Evolutionary conservation across 2,329 filamentous ascomycete species (phyloP), one percentile per base, ranked within the genome.

Genomic region (Aspergillus viridinutans): DNA sequence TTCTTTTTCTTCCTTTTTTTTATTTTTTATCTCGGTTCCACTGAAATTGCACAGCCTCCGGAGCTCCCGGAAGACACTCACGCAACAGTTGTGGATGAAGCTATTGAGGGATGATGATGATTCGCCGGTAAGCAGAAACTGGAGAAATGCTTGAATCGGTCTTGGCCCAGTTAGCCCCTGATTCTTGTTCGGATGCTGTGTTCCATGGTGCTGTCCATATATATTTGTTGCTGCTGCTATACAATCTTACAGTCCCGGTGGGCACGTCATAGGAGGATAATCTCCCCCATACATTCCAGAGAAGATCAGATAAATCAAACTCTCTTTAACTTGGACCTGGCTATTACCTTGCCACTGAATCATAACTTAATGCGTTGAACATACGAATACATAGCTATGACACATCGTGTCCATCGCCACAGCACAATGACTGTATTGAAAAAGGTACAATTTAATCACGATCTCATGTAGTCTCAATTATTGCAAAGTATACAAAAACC

Each of bases 31-130:
- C 32, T 5, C 23, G 25, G 3, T 23, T 45, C 26, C 9, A 29
- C n/a, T n/a, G 28, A 29, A 45, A 64, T 58, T 59, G 54, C 63
- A 65, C 61, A 64, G 63, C 63, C 63, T 60, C 58, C 58, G 57
- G 57, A 42, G 51, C 40, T 25, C 10, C 58, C 61, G 59, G 58
- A 56, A 53, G 53, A 49, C 49, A 40, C 47, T 57, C 52, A 47
- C 53, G 14, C 32, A 7, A 17, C 32, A 14, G 29, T 32, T 14
- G 29, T 32, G 29, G 29, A 38, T 38, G 32, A 17, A 38, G 14
- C 14, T 17, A 38, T 38, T 38, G 32, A 38, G 14, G 32, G 32
- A 38, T 7, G 32, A 38, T 38, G 14, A 17, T 38, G 32, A 38
- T 38, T 38, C 32, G 32, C 32, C 3, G 14, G 14, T 38, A 7